Evolutionary conservation across 805 yeast species (phyloP), one percentile per base, ranked within the genome.

Genomic region (Ogataea haglerorum): DNA sequence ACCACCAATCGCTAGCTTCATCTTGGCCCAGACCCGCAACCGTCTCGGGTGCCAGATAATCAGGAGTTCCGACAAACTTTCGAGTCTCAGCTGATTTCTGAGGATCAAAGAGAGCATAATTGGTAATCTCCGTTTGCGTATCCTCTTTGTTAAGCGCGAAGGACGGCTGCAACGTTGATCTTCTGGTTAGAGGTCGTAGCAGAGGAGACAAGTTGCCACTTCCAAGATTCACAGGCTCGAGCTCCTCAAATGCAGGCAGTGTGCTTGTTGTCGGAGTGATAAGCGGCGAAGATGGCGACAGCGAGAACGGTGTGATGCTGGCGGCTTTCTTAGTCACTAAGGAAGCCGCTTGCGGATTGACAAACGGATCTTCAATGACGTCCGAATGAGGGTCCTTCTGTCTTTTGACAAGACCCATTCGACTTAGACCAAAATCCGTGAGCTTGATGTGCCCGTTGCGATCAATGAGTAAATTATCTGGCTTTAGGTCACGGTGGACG

Each of bases 1-100:
- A 87, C 99, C 99, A 93, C 99, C 99, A 90, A 65, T 90, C 97
- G n/a, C 91, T 80, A 47, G 81, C 76, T 48, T 80, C 89, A 46
- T 81, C 85, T 58, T 91, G 96, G 0, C 85, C 83, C 1, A 73
- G 70, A 28, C 97, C 98, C 30, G 75, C 69, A 46, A 93, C 88
- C 0, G 96, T 90, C 58, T 93, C 99, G 0, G 99, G 99, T 0
- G 99, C 95, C 28, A 95, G 73, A 61, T 93, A 93, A 60, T 93
- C 99, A 0, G 99, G 99, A 0, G 99, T 93, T 0, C 99, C 99
- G 23, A 89, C 95, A 54, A 91, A 90, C 46, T 74, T 76, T 52
- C 80, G 76, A 18, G 72, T 67, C 38, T 75, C 77, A 1, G 73
- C 70, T 5, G 62, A 52, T 13, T 49, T 43, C 6, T 47, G 44